Base-by-base conservation (phyloP, 1,139 yeast genomes). In the Saccharomyces hybrid region DNA sequence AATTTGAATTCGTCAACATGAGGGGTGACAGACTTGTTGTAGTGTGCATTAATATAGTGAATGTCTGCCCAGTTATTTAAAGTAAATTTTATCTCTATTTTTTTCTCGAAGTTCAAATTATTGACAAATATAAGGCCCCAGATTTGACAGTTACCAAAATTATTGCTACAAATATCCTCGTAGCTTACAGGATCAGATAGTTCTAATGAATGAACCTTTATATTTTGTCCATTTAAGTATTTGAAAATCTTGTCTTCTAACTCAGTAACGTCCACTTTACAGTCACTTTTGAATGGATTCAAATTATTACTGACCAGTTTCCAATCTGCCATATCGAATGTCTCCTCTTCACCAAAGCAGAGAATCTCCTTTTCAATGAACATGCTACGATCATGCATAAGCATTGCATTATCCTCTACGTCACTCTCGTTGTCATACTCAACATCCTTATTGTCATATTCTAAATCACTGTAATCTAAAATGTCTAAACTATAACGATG, bases 1-100 rank as follows among this genome's bases (percentile, higher is more conserved):
- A 66, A 67, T 42, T 55, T 57, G 48, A 67, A 67, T 53, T 65
- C 63, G 57, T 67, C 70, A 41, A 62, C 51, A 8, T 58, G 52
- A 7, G 54, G 41, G n/a, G 60, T 62, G 11, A 66, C 55, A 28
- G 68, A 64, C 26, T 58, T 58, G 29, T 57, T 56, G 52, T 54
- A 66, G 13, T 50, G 44, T 9, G 69, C 69, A 5, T 60, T 52
- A 28, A 59, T 57, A 38, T 62, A 65, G 50, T 60, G 65, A 19
- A 65, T 61, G 47, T 62, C 61, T 6, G 53, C 50, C 69, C 69
- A 65, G 27, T 58, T 56, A 49, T 64, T 60, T 46, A 64, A 62
- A 6, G 68, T 60, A 46, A 60, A 65, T 53, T 65, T 65, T 50
- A 63, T 54, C 51, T 63, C 63, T 26, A 65, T 57, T 16, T 52